Base-by-base conservation (phyloP, 306 rosid species). In the Pachyrhizus erosus region DNA sequence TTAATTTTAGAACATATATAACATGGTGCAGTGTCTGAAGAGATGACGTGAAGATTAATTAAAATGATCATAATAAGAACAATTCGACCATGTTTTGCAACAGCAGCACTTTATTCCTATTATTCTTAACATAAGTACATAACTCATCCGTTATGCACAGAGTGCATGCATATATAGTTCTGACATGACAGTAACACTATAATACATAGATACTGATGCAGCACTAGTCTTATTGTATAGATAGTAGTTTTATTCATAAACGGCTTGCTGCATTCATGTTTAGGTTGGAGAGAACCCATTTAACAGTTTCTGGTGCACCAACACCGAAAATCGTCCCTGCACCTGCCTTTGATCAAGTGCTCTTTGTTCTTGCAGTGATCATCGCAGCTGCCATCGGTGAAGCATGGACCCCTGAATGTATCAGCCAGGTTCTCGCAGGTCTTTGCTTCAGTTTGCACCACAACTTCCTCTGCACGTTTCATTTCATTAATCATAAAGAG, bases 231-330 rank as follows among this genome's bases (percentile, higher is more conserved):
- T 75, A 58, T 75, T 75, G 4, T 12, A 26, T 54, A 54, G 9
- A 2, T 10, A 6, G 15, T 66, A 9, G 9, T 43, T 14, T 43
- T 45, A 70, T 70, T 42, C 18, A 67, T 67, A 18, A 67, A 31
- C 15, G 26, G 9, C 73, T 2, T n/a, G n/a, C 29, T 37, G 13
- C 43, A 29, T 66, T 8, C 23, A 24, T 33, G 7, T 65, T 48
- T 14, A 5, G 7, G 12, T 77, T 18, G 55, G 27, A 24, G 29
- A 20, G 2, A 29, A 34, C 39, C 23, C 12, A 39, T 24, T 64
- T 75, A 82, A 26, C 85, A 82, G 62, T 74, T 74, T 66, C 8
- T 64, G 70, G 80, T 52, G 75, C 80, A 81, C 69, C 75, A 74
- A 1, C 85, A 81, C 21, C 73, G 73, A 15, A 81, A 14, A 39